Evolutionary conservation across 352 stramenopile species (phyloP), one percentile per base, ranked within the genome.

Genomic region (Hyphochytrium catenoides): DNA sequence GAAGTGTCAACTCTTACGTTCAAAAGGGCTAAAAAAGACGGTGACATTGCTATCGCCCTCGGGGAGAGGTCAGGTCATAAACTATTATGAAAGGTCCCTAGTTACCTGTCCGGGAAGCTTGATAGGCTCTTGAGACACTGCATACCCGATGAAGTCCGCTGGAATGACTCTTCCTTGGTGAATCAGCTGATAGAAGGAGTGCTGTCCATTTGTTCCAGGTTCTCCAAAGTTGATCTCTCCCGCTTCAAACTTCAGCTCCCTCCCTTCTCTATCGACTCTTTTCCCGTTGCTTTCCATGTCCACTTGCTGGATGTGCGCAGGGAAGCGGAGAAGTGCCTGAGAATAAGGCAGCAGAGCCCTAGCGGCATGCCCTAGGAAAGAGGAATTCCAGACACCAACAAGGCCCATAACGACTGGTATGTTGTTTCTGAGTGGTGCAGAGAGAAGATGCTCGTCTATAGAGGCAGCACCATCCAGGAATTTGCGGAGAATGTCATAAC

Each of bases 261-360:
- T 68, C 21, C 92, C 88, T 51, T 96, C 84, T 26, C 91, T 50
- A 3, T 63, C 78, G 34, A 98, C 87, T 29, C 85, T 65, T 74
- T 98, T 98, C 26, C 91, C 91, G 58, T 98, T 98, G 54, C 61
- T 89, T 59, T 98, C 89, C 89, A 98, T 98, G 57, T 97, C 90
- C 22, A 97, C 79, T 52, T 94, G 81, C 61, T 98, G 90, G 48
- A 99, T 93, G 59, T 96, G 78, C 1, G 84, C 81, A 9, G 91
- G 68, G 53, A 99, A 95, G 39, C 75, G 72, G 30, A 88, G 51
- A 26, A 98, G 62, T 24, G 86, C 74, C 57, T 96, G 76, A 15
- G 72, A 75, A 59, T 93, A 89, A 38, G 73, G 72, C 41, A 97
- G 61, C 42, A 95, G 48, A 11, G 75, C 82, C 29, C 81, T 62